Conservation (phyloP, 306 rosid genomes). For the Quercus glauca region DNA sequence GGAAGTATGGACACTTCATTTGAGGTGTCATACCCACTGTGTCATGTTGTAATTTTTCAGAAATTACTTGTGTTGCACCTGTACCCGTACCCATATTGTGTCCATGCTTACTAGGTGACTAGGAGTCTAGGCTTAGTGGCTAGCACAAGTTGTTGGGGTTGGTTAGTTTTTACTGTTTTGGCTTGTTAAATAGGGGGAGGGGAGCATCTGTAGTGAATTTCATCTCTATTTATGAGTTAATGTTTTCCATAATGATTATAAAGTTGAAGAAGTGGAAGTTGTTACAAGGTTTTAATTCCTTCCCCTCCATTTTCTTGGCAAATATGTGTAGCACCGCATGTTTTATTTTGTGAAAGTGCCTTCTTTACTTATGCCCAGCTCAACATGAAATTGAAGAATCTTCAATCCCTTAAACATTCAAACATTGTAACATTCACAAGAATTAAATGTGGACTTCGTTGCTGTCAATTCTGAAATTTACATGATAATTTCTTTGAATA, state of each 20-base stretch:
- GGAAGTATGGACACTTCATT: no score
- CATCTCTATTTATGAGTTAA: neutral
- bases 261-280: neutral
- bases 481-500: neutral
- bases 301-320: no score
- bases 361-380: neutral
- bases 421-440: neutral
- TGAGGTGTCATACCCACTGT: no score
- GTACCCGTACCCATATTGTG: no score
- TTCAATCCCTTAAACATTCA: neutral
- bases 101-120: neutral
- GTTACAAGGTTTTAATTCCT: no score
- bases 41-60: no score
- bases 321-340: no score
- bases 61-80: no score
- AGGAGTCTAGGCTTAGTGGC: neutral
- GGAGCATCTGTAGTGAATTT: neutral
- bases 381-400: neutral
- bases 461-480: neutral
- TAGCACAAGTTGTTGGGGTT: neutral
- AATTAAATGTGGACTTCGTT: neutral
- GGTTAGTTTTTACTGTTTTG: neutral
- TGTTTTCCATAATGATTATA: neutral
- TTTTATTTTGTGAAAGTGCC: neutral
- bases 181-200: no score